These are phyloP conservation scores for Ustilago curta DNA, from an alignment of 1,284 basidiomycete genomes.

Conservation along the genomic window DNA sequence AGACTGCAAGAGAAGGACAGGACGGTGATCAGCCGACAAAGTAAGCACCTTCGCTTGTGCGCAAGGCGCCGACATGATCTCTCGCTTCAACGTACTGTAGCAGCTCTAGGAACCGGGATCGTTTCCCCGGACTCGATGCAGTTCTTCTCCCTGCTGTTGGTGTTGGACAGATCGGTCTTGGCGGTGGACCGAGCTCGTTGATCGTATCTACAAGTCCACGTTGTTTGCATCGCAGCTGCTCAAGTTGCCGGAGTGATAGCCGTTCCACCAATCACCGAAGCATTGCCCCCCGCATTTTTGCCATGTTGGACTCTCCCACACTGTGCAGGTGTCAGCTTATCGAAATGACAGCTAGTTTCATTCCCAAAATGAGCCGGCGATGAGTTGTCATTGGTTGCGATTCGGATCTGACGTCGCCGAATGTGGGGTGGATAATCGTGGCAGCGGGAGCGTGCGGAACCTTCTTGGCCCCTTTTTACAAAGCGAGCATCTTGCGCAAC, in stretches of 20 bases:
- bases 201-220: no score
- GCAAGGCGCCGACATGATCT: neutral
- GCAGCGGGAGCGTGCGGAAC: no score
- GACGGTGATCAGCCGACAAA: no score
- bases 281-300: constrained; percentile 1
- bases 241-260: neutral
- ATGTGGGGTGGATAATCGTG: constrained; percentile 1
- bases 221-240: no score
- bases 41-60: neutral
- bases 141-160: neutral
- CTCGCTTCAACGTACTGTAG: no score
- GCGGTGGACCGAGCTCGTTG: constrained; percentile 1
- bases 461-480: constrained; percentile 8
- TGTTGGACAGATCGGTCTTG: neutral
- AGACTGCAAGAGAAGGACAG: no score
- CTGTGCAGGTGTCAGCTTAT: neutral
- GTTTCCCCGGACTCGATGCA: neutral
- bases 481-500: constrained; percentile 13
- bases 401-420: neutral
- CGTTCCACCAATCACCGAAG: neutral
- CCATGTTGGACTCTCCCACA: neutral
- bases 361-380: neutral
- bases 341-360: neutral
- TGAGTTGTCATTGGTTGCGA: neutral
- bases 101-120: neutral